Evolutionary conservation across 192 early-diverging fungal genomes (phyloP), one percentile per base, ranked within the genome.

Genomic region (Rhizophagus prolifer): DNA sequence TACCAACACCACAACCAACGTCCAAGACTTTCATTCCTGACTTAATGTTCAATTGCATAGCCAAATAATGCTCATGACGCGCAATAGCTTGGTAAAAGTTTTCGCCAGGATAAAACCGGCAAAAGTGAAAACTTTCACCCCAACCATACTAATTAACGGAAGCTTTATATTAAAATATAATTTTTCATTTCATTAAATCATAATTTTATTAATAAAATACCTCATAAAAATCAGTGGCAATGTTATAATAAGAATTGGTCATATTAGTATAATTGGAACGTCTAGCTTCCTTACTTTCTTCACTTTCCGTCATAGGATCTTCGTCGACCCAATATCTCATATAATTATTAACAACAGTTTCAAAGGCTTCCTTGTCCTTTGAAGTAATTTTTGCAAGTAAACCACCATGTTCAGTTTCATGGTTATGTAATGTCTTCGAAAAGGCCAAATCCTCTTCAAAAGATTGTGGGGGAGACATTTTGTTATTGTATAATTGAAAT

Each of bases 1-100:
- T 54, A 90, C 92, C 97, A 72, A 98, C 96, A 76, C 97, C 97
- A 79, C 97, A 97, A 30, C 97, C 97, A 62, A 98, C 93, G 79
- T 98, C 97, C 34, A 97, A 86, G 38, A 95, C 93, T 47, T 86
- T 83, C 87, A 89, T 89, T 38, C 85, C 85, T n/a, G 87, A 76
- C 75, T 87, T 85, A 71, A 97, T 85, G 21, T 85, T 88, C 34
- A 93, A 92, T 65, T 91, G 83, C 61, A 90, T 82, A 23, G 94
- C 95, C 50, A 98, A 86, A 73, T 86, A 92, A 81, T 96, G 94
- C 83, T 98, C 96, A 82, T 98, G 96, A 36, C 96, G 93, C 16
- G 94, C 86, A 71, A 97, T 95, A 76, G 90, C 89, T 76, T 93
- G 89, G 62, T 85, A 85, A 81, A 96, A 95, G 16, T 88, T 89